A percentile compares a stretch with the other conserved stretches of the same genome.
Conservation (phyloP, 306 rosid species). For the Vicia villosa region DNA sequence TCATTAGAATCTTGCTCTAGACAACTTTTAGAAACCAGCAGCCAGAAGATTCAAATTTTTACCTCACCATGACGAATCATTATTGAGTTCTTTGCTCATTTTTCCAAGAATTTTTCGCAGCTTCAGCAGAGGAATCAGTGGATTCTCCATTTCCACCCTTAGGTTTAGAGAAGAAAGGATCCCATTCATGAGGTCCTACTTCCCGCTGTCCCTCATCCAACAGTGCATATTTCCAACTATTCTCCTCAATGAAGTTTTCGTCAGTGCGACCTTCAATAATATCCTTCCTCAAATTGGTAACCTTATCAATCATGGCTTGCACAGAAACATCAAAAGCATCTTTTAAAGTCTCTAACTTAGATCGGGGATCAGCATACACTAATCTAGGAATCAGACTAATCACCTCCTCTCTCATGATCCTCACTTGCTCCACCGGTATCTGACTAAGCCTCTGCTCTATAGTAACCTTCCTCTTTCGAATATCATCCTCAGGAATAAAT, state of each 20-base stretch:
- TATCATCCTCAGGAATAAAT: slow-evolving; percentile 87
- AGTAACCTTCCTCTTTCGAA: slow-evolving; percentile 70
- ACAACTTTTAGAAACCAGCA: slow-evolving; percentile 26
- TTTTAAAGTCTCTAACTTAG: slow-evolving; percentile 71
- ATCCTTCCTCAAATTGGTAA: slow-evolving; percentile 83
- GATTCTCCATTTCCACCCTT: slow-evolving; percentile 81
- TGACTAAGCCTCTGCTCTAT: slow-evolving; percentile 80
- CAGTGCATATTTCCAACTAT: slow-evolving; percentile 93
- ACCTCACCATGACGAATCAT: slow-evolving; percentile 39
- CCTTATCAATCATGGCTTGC: slow-evolving; percentile 78
- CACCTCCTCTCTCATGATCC: slow-evolving; percentile 90
- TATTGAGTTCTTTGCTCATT: slow-evolving; percentile 71
- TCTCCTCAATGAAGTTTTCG: slow-evolving; percentile 87
- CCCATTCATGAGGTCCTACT: slow-evolving; percentile 98
- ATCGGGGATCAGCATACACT: slow-evolving; percentile 93
- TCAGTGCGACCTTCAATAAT: slow-evolving; percentile 64
- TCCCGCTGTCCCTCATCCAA: slow-evolving; percentile 87
- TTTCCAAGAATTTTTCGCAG: slow-evolving; percentile 93
- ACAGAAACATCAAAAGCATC: slow-evolving; percentile 98
- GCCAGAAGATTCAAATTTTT: slow-evolving; percentile 21
- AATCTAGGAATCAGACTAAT: slow-evolving; percentile 81
- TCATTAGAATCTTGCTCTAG: slow-evolving; percentile 31
- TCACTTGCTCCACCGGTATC: slow-evolving; percentile 73
- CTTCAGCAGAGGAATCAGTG: slow-evolving; percentile 60
- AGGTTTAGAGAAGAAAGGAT: slow-evolving; percentile 97